These are phyloP conservation scores for Neurospora sp. DNA, from an alignment of 495 filamentous ascomycete genomes.

Conservation along the genomic window DNA sequence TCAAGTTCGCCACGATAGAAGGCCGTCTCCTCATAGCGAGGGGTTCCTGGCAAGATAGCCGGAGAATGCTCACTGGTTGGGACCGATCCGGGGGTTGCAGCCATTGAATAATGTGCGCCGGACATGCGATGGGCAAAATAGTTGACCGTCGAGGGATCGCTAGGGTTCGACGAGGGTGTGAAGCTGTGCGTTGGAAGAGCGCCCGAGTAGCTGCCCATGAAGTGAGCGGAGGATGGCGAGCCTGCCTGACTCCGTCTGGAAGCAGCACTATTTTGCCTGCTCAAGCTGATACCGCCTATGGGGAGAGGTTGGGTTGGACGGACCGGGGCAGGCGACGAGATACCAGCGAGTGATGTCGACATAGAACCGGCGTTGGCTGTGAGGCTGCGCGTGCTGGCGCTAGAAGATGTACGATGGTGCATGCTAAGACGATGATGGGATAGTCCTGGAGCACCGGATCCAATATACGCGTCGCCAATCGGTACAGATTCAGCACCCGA, in stretches of 20 bases:
- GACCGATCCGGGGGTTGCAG: constrained; percentile 9
- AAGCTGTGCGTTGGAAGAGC: constrained; percentile 2
- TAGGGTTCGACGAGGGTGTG: constrained; percentile 10
- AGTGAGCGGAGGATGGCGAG: constrained; percentile 26
- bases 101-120: constrained; percentile 5
- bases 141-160: constrained; percentile 13
- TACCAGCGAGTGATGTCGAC: constrained; percentile 16
- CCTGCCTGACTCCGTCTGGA: constrained; percentile 32
- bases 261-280: constrained; percentile 34
- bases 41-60: constrained; percentile 39
- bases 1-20: constrained; percentile 65
- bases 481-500: constrained; percentile 28
- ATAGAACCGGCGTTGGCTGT: constrained; percentile 8
- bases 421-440: constrained; percentile 29
- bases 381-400: constrained; percentile 47
- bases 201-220: constrained; percentile 3
- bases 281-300: constrained; percentile 25
- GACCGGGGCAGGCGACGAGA: constrained; percentile 23
- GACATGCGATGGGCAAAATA: constrained; percentile 24
- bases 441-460: constrained; percentile 27
- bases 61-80: constrained; percentile 29
- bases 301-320: constrained; percentile 20
- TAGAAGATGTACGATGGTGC: constrained; percentile 36
- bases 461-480: constrained; percentile 20
- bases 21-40: constrained; percentile 61